These are phyloP conservation scores for Phytophthora tentaculata DNA, from an alignment of 352 stramenopile species.

Conservation along the genomic window DNA sequence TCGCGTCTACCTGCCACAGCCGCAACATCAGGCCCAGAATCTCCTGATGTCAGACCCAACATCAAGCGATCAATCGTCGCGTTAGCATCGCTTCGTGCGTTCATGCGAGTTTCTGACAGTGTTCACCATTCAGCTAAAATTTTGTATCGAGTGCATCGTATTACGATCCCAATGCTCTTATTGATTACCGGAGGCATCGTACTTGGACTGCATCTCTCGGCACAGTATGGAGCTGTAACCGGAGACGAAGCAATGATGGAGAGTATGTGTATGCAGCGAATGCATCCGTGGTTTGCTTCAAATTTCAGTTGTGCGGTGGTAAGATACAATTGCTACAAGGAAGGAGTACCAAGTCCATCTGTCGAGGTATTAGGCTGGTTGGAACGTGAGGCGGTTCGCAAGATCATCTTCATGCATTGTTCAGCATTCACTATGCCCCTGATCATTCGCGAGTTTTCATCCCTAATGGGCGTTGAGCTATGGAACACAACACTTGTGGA, in stretches of 20 bases:
- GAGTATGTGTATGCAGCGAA: constrained; percentile 34
- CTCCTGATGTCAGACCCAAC: background rate
- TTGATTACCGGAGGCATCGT: constrained; percentile 11
- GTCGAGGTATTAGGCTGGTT: constrained; percentile 11
- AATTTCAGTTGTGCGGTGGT: constrained; percentile 47
- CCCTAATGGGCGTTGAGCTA: constrained; percentile 58
- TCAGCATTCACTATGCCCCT: constrained; percentile 40
- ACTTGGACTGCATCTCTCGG: constrained; percentile 10
- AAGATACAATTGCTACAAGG: constrained; percentile 43
- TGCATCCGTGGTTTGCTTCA: constrained; percentile 48
- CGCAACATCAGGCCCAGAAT: background rate
- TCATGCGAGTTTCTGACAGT: constrained; percentile 1
- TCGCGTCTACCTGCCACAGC: background rate
- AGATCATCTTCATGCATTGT: constrained; percentile 61
- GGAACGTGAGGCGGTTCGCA: constrained; percentile 29
- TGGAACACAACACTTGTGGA: constrained; percentile 59
- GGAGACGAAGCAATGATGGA: background rate
- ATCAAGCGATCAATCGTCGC: constrained; percentile 1
- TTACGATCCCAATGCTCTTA: constrained; percentile 31
- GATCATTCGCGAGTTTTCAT: constrained; percentile 38
- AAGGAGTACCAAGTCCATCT: constrained; percentile 15
- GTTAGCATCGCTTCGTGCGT: background rate
- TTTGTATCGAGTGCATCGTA: constrained; percentile 13
- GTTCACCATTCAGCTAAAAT: background rate
- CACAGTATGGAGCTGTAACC: background rate